Conservation (phyloP, 139 green algal species). For the Gonium pectorale region DNA sequence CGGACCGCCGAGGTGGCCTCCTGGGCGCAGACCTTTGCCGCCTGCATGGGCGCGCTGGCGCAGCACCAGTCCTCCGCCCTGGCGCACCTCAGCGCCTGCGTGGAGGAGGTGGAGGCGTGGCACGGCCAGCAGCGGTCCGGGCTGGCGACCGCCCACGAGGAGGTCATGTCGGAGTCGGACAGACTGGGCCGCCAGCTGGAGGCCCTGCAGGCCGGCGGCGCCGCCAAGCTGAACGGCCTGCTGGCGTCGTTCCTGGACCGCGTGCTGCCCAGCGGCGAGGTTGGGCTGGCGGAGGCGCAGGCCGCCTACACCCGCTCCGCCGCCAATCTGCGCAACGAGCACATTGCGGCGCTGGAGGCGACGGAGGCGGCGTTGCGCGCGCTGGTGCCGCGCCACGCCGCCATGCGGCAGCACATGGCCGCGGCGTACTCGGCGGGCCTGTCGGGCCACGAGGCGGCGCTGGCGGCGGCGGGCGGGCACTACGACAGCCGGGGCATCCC, state of each 20-base stretch:
- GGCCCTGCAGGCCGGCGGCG: neutral
- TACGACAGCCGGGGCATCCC: slow-evolving; percentile 14
- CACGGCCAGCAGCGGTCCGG: slow-evolving; percentile 18
- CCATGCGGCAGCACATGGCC: slow-evolving; percentile 27
- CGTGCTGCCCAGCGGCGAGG: slow-evolving; percentile 28
- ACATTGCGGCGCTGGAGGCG: slow-evolving; percentile 27
- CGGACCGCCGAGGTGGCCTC: neutral
- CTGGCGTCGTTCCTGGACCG: slow-evolving; percentile 35
- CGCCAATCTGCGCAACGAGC: slow-evolving; percentile 25
- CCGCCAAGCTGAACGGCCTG: slow-evolving; percentile 26
- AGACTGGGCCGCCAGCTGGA: slow-evolving; percentile 21
- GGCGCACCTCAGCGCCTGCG: slow-evolving; percentile 18
- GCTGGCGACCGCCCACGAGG: neutral
- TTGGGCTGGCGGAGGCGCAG: slow-evolving; percentile 34
- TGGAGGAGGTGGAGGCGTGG: slow-evolving; percentile 44
- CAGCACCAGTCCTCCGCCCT: slow-evolving; percentile 39
- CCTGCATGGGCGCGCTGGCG: slow-evolving; percentile 41
- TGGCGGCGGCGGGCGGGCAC: slow-evolving; percentile 21
- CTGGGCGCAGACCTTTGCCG: slow-evolving; percentile 38
- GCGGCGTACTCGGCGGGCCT: slow-evolving; percentile 21
- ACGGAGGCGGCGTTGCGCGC: neutral
- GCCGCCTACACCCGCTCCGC: slow-evolving; percentile 23
- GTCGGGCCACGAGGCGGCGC: slow-evolving; percentile 28
- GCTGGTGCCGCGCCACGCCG: slow-evolving; percentile 32
- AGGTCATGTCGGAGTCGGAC: slow-evolving; percentile 16